phyloP scores from a whole-genome alignment of 2,329 filamentous ascomycete species.

The Acrocalymma vagum region DNA sequence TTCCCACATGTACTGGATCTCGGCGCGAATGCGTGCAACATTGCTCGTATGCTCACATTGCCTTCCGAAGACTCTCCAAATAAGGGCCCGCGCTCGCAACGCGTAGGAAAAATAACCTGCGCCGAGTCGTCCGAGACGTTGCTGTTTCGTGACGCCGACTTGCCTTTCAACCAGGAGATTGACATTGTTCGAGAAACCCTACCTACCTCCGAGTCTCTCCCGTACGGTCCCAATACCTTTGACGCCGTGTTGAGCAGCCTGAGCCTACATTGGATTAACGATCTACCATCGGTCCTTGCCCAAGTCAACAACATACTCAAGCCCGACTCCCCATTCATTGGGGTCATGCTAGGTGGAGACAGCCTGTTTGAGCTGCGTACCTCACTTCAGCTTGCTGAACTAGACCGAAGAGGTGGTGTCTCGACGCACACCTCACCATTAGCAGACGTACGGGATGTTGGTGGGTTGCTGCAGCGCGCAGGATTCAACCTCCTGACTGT shows the following conservation, averaged over 20 bases:
- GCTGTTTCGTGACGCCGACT: slow-evolving; percentile 79
- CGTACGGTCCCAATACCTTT: slow-evolving; percentile 79
- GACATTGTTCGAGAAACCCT: slow-evolving; percentile 78
- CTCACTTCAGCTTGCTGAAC: slow-evolving; percentile 89
- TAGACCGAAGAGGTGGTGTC: slow-evolving; percentile 90
- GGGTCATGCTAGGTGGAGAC: slow-evolving; percentile 96
- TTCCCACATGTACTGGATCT: slow-evolving; percentile 89
- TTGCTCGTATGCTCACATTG: slow-evolving; percentile 78
- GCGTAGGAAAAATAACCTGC: slow-evolving; percentile 78
- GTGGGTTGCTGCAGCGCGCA: slow-evolving; percentile 83
- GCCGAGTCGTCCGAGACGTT: slow-evolving; percentile 82
- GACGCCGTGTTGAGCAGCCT: slow-evolving; percentile 90
- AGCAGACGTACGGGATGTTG: slow-evolving; percentile 90
- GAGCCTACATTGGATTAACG: slow-evolving; percentile 97
- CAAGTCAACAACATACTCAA: slow-evolving; percentile 89
- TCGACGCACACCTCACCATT: slow-evolving; percentile 90
- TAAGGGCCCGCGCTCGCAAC: slow-evolving; percentile 73
- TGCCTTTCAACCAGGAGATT: slow-evolving; percentile 78
- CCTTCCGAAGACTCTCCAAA: slow-evolving; percentile 67
- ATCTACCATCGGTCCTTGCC: slow-evolving; percentile 83
- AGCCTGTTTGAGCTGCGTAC: slow-evolving; percentile 93
- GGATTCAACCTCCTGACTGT: slow-evolving; percentile 97
- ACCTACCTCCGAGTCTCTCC: slow-evolving; percentile 76
- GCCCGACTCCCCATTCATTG: slow-evolving; percentile 90
- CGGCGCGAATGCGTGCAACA: slow-evolving; percentile 94